A percentile compares a stretch with the other conserved stretches of the same genome.
Conservation (phyloP, 2,329 filamentous ascomycete genomes). For the Coniochaeta sp. region DNA sequence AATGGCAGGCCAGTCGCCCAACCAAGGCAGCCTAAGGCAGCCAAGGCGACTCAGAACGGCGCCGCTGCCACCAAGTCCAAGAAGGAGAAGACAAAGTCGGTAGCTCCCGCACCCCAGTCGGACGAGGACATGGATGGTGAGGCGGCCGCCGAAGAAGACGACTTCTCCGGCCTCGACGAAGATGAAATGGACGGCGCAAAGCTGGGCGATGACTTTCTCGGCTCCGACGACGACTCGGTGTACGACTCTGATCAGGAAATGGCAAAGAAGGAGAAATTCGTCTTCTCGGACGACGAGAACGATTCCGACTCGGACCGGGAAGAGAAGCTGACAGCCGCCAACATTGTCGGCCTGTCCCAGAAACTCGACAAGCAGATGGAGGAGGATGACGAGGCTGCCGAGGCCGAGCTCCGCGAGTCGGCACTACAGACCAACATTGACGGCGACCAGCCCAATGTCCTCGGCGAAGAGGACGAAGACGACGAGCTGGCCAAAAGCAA, state of each 20-base stretch:
- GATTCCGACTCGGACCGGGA: slow-evolving; percentile 83
- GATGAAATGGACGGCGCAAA: slow-evolving; percentile 21
- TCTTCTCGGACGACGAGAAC: slow-evolving; percentile 97
- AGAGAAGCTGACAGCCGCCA: slow-evolving; percentile 87
- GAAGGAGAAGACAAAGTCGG: slow-evolving; percentile 33
- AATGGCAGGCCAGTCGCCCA: slow-evolving; percentile 12
- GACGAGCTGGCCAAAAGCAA: slow-evolving; percentile 49
- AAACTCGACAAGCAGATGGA: slow-evolving; percentile 75
- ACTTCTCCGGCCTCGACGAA: slow-evolving; percentile 32
- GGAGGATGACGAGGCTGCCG: slow-evolving; percentile 72
- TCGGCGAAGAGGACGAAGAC: slow-evolving; percentile 50
- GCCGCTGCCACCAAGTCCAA: slow-evolving; percentile 24
- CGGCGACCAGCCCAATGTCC: slow-evolving; percentile 62
- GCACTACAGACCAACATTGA: slow-evolving; percentile 91
- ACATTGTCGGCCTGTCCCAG: slow-evolving; percentile 84
- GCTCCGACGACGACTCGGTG: slow-evolving; percentile 50
- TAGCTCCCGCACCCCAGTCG: slow-evolving; percentile 28
- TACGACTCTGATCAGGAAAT: slow-evolving; percentile 65
- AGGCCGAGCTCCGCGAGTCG: slow-evolving; percentile 77
- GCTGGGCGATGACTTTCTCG: slow-evolving; percentile 54
- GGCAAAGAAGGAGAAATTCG: slow-evolving; percentile 46
- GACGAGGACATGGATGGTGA: slow-evolving; percentile 39
- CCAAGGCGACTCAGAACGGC: slow-evolving; percentile 22
- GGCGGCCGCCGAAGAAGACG: slow-evolving; percentile 34
- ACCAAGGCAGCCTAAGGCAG: slow-evolving; percentile 18